Base-by-base conservation (phyloP, 2,329 filamentous ascomycete species). In the Phialocephala sp. region DNA sequence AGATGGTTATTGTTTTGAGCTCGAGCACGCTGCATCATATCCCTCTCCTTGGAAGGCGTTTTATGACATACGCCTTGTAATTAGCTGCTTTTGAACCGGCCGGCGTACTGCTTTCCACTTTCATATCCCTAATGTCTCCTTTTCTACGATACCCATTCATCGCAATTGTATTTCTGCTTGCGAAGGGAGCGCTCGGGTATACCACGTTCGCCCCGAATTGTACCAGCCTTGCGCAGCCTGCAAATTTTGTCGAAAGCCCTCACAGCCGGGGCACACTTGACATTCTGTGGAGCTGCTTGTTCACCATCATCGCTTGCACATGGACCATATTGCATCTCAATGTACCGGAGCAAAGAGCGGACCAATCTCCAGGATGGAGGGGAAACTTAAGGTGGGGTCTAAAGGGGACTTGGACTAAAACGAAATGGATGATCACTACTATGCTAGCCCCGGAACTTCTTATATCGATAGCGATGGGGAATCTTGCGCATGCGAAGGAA, bases 241-340 rank as follows among this genome's bases (percentile, higher is more conserved):
- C 12, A n/a, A 22, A 22, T 55, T 55, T 55, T 27, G 52, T 55
- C 5, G 11, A 18, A 8, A 55, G 24, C n/a, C 8, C 52, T 20
- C 4, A 18, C 5, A 35, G 12, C 20, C 24, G 52, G 4, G 12
- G 52, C 24, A 55, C 52, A 12, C 50, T 73, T 24, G 60, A 70
- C 35, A 71, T 73, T 43, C 27, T 72, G 32, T 72, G 68, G 70
- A 62, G 57, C 22, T 73, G 62, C 47, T 39, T 72, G 12, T 62
- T 66, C 32, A 64, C 67, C 15, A 56, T 72, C 24, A 39, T 71
- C n/a, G 57, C 66, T 5, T 73, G 70, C 54, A 70, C 66, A 12
- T 73, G 68, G 69, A 66, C 69, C 20, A 57, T 70, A 18, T 62
- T 66, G n/a, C 71, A 71, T 57, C 69, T 71, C 36, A 68, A 69